These are phyloP conservation scores for Aspergillus sp. DNA, from an alignment of 2,329 filamentous ascomycete species.

Conservation along the genomic window DNA sequence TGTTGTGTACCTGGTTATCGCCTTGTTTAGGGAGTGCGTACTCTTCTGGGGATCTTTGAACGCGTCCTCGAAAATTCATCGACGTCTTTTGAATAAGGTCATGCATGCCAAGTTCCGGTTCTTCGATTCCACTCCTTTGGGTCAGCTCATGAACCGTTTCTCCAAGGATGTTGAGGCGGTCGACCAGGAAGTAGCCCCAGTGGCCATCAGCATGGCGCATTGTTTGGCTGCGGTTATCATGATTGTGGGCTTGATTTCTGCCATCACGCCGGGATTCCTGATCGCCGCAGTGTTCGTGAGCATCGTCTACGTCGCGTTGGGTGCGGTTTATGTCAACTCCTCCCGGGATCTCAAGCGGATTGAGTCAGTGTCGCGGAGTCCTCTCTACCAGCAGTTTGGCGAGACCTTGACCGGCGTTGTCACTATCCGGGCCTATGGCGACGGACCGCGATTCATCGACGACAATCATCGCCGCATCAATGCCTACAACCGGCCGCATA, in stretches of 20 bases:
- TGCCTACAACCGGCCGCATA: constrained; percentile 83
- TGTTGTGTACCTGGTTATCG: constrained; percentile 66
- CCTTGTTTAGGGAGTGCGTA: constrained; percentile 73
- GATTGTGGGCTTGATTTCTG: constrained; percentile 77
- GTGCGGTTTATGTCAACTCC: constrained; percentile 78
- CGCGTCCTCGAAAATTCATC: constrained; percentile 78
- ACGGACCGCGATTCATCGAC: constrained; percentile 84
- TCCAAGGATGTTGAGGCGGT: constrained; percentile 94
- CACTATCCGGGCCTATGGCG: constrained; percentile 92
- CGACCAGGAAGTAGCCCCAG: constrained; percentile 89
- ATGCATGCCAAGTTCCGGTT: constrained; percentile 92
- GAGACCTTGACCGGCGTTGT: constrained; percentile 92
- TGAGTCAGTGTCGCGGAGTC: constrained; percentile 88
- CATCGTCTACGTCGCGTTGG: constrained; percentile 70
- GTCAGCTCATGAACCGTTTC: constrained; percentile 96
- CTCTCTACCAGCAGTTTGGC: constrained; percentile 94
- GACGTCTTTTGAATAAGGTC: constrained; percentile 66
- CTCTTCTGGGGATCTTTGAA: constrained; percentile 86
- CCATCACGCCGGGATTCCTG: constrained; percentile 84
- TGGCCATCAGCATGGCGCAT: constrained; percentile 69
- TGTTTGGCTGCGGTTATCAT: constrained; percentile 65
- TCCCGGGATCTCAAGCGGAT: constrained; percentile 94
- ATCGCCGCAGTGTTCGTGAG: constrained; percentile 81
- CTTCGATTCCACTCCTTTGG: constrained; percentile 91
- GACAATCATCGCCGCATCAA: constrained; percentile 87